Conservation (phyloP, 257 asterid species). For the Nyctanthes arbortristis region DNA sequence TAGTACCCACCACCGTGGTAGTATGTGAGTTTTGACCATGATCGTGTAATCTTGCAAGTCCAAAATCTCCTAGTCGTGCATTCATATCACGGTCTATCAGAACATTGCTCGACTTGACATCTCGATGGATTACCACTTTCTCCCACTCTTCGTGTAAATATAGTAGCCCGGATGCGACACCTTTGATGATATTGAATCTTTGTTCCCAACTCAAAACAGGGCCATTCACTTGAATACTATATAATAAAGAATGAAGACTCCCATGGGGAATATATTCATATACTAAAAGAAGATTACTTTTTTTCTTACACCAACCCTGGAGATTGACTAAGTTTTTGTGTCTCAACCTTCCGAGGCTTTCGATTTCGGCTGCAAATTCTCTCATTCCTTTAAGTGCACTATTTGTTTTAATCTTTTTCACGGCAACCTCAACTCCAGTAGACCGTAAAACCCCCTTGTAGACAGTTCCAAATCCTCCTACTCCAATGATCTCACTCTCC, state of each 20-base stretch:
- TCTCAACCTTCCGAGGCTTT: conserved; percentile 67
- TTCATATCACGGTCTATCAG: conserved; percentile 65
- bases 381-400: conserved; percentile 61
- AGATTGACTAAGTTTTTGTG: conserved; percentile 75
- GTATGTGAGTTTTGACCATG: conserved; percentile 58
- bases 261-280: conserved; percentile 74
- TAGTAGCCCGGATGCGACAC: conserved; percentile 61
- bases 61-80: conserved; percentile 69
- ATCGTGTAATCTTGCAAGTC: conserved; percentile 67
- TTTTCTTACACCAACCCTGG: conserved; percentile 85
- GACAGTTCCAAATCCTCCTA: conserved; percentile 78
- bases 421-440: conserved; percentile 58
- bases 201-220: conserved; percentile 54
- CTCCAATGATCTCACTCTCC: conserved; percentile 55
- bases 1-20: conserved; percentile 76
- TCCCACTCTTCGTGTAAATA: conserved; percentile 91
- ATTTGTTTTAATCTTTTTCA: conserved; percentile 57
- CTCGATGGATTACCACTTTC: conserved; percentile 73
- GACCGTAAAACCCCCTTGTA: conserved; percentile 57
- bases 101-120: conserved; percentile 73
- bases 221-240: conserved; percentile 15
- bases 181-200: conserved; percentile 61
- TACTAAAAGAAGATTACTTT: conserved; percentile 58
- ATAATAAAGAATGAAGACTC: conserved; percentile 63
- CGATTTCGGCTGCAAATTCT: conserved; percentile 85